Evolutionary conservation across 2,329 filamentous ascomycete species (phyloP), one percentile per base, ranked within the genome.

Genomic region (Aphanocladium album): DNA sequence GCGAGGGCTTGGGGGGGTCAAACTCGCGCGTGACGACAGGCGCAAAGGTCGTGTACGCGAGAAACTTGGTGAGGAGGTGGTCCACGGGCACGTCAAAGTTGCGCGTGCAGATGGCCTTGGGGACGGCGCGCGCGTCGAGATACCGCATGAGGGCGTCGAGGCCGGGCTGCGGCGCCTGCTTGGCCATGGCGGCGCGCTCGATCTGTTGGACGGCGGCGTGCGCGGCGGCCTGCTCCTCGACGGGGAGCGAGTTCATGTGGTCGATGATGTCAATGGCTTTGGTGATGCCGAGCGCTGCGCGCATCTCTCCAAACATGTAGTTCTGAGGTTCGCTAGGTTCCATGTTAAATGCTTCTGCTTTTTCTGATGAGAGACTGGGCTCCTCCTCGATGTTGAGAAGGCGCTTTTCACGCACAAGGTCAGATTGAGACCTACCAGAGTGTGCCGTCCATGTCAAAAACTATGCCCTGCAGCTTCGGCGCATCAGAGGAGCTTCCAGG

Each of bases 391-490:
- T 23, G 19, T 12, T 23, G 16, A 27, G 21, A 55, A 49, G 50
- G 21, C 59, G 70, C 66, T 39, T 21, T 12, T 49, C 21, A 11
- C 23, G 9, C 45, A 49, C 8, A n/a, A n/a, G n/a, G 39, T 14
- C 21, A 17, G 55, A 53, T 58, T 60, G 37, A 45, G 21, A 79
- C 87, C 77, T 76, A 96, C 93, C 89, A 97, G 62, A 98, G 76
- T 25, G 93, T 99, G 3, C 93, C 93, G 74, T 99, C 93, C 64
- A 99, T 90, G 76, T 99, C 93, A 75, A 98, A 98, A 16, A 98
- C 81, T 1, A 89, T 76, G 3, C 86, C 86, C 62, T 79, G 79
- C 30, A 89, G 73, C 60, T 71, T 76, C 2, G 82, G 81, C 23
- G 74, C 70, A 9, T 70, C 69, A 25, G 68, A 66, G 3, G 71